A percentile compares a stretch with the other conserved stretches of the same genome.
Evolutionary conservation across 495 filamentous ascomycete genomes (phyloP).

Genomic region (Ramalina intermedia): DNA sequence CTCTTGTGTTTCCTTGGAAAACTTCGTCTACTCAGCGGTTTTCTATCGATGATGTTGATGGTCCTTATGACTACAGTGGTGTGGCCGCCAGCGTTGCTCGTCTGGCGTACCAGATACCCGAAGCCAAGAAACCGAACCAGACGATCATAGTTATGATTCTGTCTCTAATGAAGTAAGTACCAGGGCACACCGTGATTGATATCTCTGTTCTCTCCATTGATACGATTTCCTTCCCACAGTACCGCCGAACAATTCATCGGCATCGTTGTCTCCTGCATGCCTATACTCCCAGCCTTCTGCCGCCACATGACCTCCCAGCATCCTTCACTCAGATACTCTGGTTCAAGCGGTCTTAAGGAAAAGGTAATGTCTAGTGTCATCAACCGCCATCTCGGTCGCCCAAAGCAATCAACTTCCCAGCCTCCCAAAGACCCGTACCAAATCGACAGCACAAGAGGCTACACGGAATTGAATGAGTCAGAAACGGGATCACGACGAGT

Average conservation of each 20-base stretch:
- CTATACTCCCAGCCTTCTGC: constrained; percentile 13
- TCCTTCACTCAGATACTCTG: not conserved
- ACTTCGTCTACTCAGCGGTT: not conserved
- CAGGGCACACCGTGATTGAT: not conserved
- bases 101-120: constrained; percentile 7
- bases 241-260: constrained; percentile 15
- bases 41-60: not conserved
- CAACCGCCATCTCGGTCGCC: no score
- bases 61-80: not conserved
- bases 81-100: constrained; percentile 11
- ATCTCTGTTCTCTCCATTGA: not conserved
- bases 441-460: no score
- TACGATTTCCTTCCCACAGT: not conserved
- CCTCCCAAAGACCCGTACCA: no score
- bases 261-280: constrained; percentile 16
- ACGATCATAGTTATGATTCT: constrained; percentile 10
- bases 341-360: not conserved
- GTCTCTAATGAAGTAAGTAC: constrained; percentile 8
- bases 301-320: constrained; percentile 5
- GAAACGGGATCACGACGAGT: no score
- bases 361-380: no score
- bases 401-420: no score
- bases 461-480: no score
- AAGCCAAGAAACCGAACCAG: constrained; percentile 8
- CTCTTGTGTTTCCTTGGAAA: not conserved